A percentile compares a stretch with the other conserved stretches of the same genome.
Evolutionary conservation across 2,329 filamentous ascomycete species (phyloP).

Genomic region (Chaetomium olivaceum): DNA sequence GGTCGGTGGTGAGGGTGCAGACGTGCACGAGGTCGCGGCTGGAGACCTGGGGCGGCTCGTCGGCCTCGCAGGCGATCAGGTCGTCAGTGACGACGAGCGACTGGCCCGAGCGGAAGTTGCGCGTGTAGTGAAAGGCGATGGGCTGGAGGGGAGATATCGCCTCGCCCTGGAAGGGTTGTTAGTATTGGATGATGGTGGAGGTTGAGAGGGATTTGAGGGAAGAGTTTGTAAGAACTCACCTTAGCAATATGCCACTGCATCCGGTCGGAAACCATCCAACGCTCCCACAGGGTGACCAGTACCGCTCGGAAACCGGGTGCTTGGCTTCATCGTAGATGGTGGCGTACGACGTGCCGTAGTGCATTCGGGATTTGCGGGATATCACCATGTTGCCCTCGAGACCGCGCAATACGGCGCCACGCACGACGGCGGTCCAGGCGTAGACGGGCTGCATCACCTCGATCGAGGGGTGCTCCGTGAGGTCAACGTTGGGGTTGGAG

Average conservation of each 20-base stretch:
- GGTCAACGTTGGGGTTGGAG: conserved; percentile 50
- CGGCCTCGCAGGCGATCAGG: conserved; percentile 72
- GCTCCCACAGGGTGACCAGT: conserved; percentile 78
- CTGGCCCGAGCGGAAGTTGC: conserved; percentile 78
- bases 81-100: conserved; percentile 78
- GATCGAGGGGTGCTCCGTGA: conserved; percentile 54
- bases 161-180: conserved; percentile 57
- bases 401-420: conserved; percentile 73
- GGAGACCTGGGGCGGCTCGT: conserved; percentile 63
- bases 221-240: conserved; percentile 43
- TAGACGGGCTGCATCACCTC: conserved; percentile 82
- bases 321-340: conserved; percentile 77
- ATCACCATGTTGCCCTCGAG: conserved; percentile 79
- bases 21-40: conserved; percentile 67
- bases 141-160: conserved; percentile 72
- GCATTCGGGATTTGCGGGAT: conserved; percentile 70
- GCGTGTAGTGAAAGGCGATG: conserved; percentile 81
- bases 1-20: conserved; percentile 77
- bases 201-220: neutral
- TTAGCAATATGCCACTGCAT: conserved; percentile 88
- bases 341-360: conserved; percentile 79
- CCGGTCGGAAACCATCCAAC: conserved; percentile 79
- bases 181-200: neutral
- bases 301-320: conserved; percentile 71
- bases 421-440: conserved; percentile 78